Base-by-base conservation (phyloP, 306 rosid genomes). In the Cicer cuneatum region DNA sequence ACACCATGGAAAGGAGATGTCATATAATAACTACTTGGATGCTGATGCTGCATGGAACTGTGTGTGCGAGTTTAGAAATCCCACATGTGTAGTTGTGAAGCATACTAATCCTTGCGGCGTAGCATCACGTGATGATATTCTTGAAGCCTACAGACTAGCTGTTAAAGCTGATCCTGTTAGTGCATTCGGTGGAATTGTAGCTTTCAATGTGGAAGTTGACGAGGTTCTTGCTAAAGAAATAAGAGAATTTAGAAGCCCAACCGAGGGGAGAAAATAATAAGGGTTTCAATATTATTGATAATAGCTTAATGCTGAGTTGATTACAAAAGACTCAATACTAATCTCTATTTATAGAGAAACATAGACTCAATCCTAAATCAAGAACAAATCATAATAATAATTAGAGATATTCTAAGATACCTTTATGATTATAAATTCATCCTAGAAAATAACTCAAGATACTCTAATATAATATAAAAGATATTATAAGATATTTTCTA, bases 1-100 rank as follows among this genome's bases (percentile, higher is more conserved):
- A 74, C 96, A 91, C 79, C 97, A 93, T 64, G 98, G 97, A 70
- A 91, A 87, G 96, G 92, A 88, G 69, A 93, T 93, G 98, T 91
- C 97, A 11, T 91, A 85, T 64, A 94, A 91, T 85, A 94, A 94
- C 86, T 88, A 91, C 74, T 85, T 91, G 85, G 98, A 94, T 65
- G 95, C 95, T 38, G 98, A 94, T 87, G 98, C 94, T 33, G 98
- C 96, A 67, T 94, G 98, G 96, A 94, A 94, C 79, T 91, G 97
- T 78, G 97, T 90, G 43, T 85, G 94, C 24, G 96, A 90, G 87
- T 94, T 91, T 68, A 81, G 37, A 64, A 76, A 83, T 71, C 96
- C 96, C 67, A 90, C 96, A 0, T 94, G 98, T 81, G 98, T 91
- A 9, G 78, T 91, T 62, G 98, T 91, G 69, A 94, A 91, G 86